Conservation (phyloP, 2,329 filamentous ascomycete genomes). For the Fusarium zealandicum region DNA sequence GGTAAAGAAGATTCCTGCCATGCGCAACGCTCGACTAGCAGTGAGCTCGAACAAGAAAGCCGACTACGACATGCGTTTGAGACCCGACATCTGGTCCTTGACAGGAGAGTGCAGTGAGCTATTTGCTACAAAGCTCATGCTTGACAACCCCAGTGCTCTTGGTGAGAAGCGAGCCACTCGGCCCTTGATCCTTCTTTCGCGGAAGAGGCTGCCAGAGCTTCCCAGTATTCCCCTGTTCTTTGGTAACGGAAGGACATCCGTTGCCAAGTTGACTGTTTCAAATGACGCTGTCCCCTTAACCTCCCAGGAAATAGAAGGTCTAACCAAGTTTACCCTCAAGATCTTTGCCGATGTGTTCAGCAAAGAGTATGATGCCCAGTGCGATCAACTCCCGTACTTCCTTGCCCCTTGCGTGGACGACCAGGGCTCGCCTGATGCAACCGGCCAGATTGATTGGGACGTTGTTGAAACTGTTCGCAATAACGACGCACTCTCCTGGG, state of each 20-base stretch:
- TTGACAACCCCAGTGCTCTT: slow-evolving; percentile 64
- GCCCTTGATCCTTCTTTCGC: slow-evolving; percentile 75
- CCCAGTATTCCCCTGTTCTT: slow-evolving; percentile 77
- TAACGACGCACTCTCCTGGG: slow-evolving; percentile 48
- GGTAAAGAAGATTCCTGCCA: slow-evolving; percentile 73
- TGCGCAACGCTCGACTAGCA: slow-evolving; percentile 87
- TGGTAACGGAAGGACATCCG: slow-evolving; percentile 66
- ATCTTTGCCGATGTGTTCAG: slow-evolving; percentile 88
- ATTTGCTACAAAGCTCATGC: slow-evolving; percentile 66
- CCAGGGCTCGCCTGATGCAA: slow-evolving; percentile 32
- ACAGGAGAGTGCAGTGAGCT: slow-evolving; percentile 55
- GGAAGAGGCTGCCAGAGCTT: slow-evolving; percentile 67
- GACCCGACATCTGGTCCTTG: slow-evolving; percentile 75
- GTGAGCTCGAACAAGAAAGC: slow-evolving; percentile 79
- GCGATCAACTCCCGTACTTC: slow-evolving; percentile 80
- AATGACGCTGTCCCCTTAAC: slow-evolving; percentile 52
- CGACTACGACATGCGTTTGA: slow-evolving; percentile 78
- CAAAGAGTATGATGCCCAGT: slow-evolving; percentile 75
- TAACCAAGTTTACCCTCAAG: slow-evolving; percentile 77
- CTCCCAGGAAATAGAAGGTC: slow-evolving; percentile 53
- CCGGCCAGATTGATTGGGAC: slow-evolving; percentile 66
- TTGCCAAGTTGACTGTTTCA: slow-evolving; percentile 59
- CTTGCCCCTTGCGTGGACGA: slow-evolving; percentile 64
- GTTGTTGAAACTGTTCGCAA: slow-evolving; percentile 54
- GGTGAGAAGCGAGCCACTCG: slow-evolving; percentile 59